Conservation (phyloP, 1,284 basidiomycete genomes). For the Ganoderma sinense region DNA sequence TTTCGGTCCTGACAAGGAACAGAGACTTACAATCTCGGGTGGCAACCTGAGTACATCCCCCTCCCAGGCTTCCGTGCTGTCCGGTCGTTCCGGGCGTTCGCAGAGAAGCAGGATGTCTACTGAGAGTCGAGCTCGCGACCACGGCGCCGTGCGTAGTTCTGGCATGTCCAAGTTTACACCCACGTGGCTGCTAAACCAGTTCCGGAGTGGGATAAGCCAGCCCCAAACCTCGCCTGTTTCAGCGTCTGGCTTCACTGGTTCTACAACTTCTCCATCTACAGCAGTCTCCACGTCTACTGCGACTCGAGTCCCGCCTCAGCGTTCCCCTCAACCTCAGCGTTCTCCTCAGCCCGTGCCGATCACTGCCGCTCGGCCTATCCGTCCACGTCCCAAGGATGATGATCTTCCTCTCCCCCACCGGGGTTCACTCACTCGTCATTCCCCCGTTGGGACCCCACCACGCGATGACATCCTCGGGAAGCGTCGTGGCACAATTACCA, state of each 20-base stretch:
- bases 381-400: slow-evolving; percentile 60
- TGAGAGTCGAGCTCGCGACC: slow-evolving; percentile 28
- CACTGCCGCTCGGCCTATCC: slow-evolving; percentile 44
- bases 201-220: slow-evolving; percentile 67
- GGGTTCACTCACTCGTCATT: slow-evolving; percentile 56
- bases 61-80: slow-evolving; percentile 71
- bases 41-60: slow-evolving; percentile 67
- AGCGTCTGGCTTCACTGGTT: slow-evolving; percentile 48
- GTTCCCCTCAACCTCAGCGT: slow-evolving; percentile 44
- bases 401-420: slow-evolving; percentile 53
- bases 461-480: slow-evolving; percentile 67
- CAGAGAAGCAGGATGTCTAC: slow-evolving; percentile 31
- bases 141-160: slow-evolving; percentile 46
- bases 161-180: slow-evolving; percentile 69
- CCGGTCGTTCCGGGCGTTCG: slow-evolving; percentile 54
- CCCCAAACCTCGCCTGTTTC: slow-evolving; percentile 64
- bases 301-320: slow-evolving; percentile 8
- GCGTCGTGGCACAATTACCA: slow-evolving; percentile 55
- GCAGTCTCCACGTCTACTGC: slow-evolving; percentile 11
- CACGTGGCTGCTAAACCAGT: slow-evolving; percentile 79
- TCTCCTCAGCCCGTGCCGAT: slow-evolving; percentile 61
- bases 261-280: slow-evolving; percentile 24
- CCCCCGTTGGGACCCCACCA: slow-evolving; percentile 72
- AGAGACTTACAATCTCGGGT: slow-evolving; percentile 42
- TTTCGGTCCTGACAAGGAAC: slow-evolving; percentile 38